These are phyloP conservation scores for Hemileccinum rubropunctum DNA, from an alignment of 768 basidiomycete species.

Conservation along the genomic window DNA sequence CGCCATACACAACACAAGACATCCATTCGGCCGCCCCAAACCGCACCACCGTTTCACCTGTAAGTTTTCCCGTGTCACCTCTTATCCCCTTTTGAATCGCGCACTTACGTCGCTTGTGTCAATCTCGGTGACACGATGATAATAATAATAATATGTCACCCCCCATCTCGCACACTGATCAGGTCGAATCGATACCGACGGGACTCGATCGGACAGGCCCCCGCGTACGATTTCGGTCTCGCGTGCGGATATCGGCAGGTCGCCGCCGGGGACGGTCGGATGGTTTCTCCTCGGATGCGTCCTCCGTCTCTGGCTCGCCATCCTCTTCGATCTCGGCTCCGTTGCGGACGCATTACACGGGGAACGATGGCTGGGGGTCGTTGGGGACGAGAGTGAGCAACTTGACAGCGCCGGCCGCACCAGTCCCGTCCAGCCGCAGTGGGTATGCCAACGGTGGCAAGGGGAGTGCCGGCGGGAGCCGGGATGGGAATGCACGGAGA, in stretches of 20 bases:
- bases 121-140: too few species aligned
- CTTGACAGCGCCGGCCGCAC: slow-evolving; percentile 14
- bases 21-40: neutral
- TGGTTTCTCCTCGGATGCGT: slow-evolving; percentile 23
- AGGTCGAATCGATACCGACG: slow-evolving; percentile 13
- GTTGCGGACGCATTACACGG: slow-evolving; percentile 57
- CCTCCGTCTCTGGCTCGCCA: slow-evolving; percentile 57
- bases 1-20: neutral
- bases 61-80: slow-evolving; percentile 12
- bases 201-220: slow-evolving; percentile 12
- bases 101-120: too few species aligned
- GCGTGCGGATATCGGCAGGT: slow-evolving; percentile 75
- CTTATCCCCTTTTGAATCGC: neutral
- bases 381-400: slow-evolving; percentile 54
- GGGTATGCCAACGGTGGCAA: neutral
- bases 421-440: neutral
- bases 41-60: slow-evolving; percentile 1
- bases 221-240: slow-evolving; percentile 65
- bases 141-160: neutral
- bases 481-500: neutral
- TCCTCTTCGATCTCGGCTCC: slow-evolving; percentile 85
- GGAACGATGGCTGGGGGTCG: slow-evolving; percentile 55
- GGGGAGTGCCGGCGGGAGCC: neutral
- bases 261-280: slow-evolving; percentile 39
- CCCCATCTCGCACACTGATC: slow-evolving; percentile 1